Evolutionary conservation across 202 grass and related monocot species (phyloP).

Genomic region (Dendrocalamus latiflorus): DNA sequence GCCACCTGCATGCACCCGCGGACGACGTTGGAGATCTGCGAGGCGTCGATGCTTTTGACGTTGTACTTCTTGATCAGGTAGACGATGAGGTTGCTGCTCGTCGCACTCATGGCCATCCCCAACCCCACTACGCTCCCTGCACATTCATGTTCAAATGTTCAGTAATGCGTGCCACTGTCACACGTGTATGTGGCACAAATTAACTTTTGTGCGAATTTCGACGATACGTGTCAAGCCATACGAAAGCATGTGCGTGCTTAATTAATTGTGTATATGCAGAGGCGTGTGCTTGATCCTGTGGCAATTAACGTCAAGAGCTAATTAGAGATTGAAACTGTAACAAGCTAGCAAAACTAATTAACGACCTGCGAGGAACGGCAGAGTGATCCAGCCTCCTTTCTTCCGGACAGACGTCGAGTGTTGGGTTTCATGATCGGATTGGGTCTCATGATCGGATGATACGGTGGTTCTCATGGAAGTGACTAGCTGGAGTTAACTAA

Average conservation of each 20-base stretch:
- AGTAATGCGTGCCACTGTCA: not conserved
- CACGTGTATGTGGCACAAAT: too few species aligned
- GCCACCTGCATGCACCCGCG: conserved; percentile 27
- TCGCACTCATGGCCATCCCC: conserved; percentile 19
- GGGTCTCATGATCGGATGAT: not conserved
- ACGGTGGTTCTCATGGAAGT: not conserved
- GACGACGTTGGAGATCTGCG: conserved; percentile 40
- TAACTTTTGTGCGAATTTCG: too few species aligned
- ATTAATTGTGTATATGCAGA: too few species aligned
- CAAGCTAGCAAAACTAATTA: not conserved
- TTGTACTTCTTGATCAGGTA: conserved; percentile 54
- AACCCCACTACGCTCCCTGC: conserved; percentile 27
- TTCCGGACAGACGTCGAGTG: not conserved
- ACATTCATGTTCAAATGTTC: not conserved
- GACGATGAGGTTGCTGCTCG: conserved; percentile 39
- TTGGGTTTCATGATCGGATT: not conserved
- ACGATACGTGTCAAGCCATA: too few species aligned
- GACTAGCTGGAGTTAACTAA: not conserved
- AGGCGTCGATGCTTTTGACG: conserved; percentile 39
- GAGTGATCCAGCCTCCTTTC: conserved; percentile 54
- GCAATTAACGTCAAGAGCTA: too few species aligned
- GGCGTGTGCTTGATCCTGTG: too few species aligned
- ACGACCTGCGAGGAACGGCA: conserved; percentile 51
- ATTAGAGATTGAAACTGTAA: too few species aligned
- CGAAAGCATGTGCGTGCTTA: too few species aligned